Percentiles rank a stretch among this genome's conserved stretches.
Conservation (phyloP, 345 rosid species). For the Arabidopsis arenosa region DNA sequence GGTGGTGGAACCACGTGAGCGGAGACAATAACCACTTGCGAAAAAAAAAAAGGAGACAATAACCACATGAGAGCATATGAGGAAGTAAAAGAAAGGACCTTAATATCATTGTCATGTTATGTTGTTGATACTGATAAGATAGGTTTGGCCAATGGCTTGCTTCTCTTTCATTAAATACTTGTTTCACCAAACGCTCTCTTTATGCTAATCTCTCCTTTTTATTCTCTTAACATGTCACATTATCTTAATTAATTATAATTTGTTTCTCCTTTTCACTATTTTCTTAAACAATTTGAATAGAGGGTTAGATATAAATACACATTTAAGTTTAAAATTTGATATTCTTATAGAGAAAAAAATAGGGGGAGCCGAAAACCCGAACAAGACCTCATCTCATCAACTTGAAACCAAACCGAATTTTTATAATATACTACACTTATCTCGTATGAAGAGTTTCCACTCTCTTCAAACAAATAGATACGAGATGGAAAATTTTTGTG, state of each 20-base stretch:
- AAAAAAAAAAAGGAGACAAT: constrained; percentile 28
- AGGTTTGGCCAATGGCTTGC: constrained; percentile 39
- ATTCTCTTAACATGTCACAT: constrained; percentile 9
- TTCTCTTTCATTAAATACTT: constrained; percentile 27
- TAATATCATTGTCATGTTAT: constrained; percentile 35
- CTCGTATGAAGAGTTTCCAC: too few species aligned
- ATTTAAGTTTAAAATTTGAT: too few species aligned
- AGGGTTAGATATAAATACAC: too few species aligned
- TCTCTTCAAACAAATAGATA: too few species aligned
- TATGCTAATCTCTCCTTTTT: not conserved
- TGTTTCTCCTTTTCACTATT: not conserved
- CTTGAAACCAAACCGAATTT: too few species aligned
- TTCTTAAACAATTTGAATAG: too few species aligned
- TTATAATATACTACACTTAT: too few species aligned
- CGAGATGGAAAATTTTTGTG: too few species aligned
- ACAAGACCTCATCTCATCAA: too few species aligned
- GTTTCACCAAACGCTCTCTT: not conserved
- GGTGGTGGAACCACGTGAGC: constrained; percentile 42
- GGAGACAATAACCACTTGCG: constrained; percentile 42
- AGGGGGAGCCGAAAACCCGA: too few species aligned
- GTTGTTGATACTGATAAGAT: constrained; percentile 30
- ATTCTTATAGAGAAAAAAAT: too few species aligned
- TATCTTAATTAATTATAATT: not conserved
- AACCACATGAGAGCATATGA: constrained; percentile 46
- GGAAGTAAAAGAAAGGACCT: constrained; percentile 22